Conservation (phyloP, 371 early-diverging fungal species). For the Mortierella sp. region DNA sequence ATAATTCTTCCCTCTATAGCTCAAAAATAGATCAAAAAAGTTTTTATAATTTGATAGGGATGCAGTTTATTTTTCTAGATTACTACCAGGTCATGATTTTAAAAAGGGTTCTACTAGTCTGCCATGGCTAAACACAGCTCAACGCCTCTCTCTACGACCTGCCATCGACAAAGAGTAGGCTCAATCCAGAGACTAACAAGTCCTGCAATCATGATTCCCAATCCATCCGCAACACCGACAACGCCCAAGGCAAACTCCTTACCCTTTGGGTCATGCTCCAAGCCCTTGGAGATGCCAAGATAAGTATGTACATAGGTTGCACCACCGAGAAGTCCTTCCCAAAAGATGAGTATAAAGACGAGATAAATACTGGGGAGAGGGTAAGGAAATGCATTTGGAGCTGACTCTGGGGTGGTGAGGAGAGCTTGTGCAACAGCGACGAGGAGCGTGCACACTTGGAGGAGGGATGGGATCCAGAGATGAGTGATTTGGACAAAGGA, state of each 20-base stretch:
- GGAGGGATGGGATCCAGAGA: constrained; percentile 53
- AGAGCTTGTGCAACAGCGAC: constrained; percentile 53
- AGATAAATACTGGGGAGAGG: constrained; percentile 50
- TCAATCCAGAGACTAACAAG: constrained; percentile 59
- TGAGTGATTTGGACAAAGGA: constrained; percentile 41
- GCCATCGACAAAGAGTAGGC: constrained; percentile 57
- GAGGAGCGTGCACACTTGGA: constrained; percentile 52
- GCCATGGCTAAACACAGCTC: constrained; percentile 48
- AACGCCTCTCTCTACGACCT: constrained; percentile 40
- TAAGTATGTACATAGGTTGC: constrained; percentile 64
- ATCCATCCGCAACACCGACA: constrained; percentile 60
- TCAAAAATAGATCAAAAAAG: no score
- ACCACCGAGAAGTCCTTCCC: constrained; percentile 65
- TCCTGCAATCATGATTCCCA: constrained; percentile 61
- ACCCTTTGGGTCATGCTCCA: constrained; percentile 42
- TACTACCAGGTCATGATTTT: no score
- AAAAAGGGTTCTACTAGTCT: constrained; percentile 6
- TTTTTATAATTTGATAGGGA: no score
- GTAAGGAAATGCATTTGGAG: neutral
- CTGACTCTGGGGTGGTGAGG: constrained; percentile 18
- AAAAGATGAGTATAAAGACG: constrained; percentile 56
- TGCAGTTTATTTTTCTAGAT: neutral
- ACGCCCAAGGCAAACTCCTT: constrained; percentile 63
- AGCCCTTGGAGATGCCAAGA: constrained; percentile 35
- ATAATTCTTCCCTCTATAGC: no score